Evolutionary conservation across 768 basidiomycete species (phyloP).

Genomic region (Suillus subaureus): DNA sequence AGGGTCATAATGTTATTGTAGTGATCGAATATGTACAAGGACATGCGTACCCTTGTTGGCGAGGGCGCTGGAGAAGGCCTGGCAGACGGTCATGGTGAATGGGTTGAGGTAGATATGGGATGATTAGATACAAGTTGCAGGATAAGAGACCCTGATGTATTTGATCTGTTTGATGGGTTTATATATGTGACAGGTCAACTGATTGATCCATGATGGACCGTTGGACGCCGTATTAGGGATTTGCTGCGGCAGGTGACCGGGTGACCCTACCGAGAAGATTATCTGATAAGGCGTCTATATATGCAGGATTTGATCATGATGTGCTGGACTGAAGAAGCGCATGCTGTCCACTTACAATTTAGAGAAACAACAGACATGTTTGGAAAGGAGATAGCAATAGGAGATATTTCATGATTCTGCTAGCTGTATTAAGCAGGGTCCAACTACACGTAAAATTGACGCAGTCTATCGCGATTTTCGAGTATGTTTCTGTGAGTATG

Average conservation of each 20-base stretch:
- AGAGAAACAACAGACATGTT: not conserved
- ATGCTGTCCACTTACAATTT: not conserved
- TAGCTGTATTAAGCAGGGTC: not conserved
- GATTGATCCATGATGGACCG: not conserved
- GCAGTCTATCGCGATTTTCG: not conserved
- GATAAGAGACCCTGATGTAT: not conserved
- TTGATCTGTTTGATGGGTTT: not conserved
- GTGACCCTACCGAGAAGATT: not conserved
- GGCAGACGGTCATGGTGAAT: not conserved
- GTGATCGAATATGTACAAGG: not conserved
- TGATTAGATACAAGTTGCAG: not conserved
- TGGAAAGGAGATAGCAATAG: not conserved
- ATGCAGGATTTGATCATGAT: not conserved
- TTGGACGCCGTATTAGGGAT: not conserved
- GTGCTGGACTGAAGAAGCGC: not conserved
- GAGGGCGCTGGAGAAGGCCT: conserved; percentile 3
- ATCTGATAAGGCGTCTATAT: not conserved
- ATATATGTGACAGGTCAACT: conserved; percentile 1
- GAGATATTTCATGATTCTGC: not conserved
- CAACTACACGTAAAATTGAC: not conserved
- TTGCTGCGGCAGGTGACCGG: not conserved
- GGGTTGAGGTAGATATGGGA: not conserved
- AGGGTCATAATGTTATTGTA: not conserved
- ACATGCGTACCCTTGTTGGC: not conserved
- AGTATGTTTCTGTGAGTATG: not conserved